Evolutionary conservation across 306 rosid genomes (phyloP).

Genomic region (Castanea crenata): DNA sequence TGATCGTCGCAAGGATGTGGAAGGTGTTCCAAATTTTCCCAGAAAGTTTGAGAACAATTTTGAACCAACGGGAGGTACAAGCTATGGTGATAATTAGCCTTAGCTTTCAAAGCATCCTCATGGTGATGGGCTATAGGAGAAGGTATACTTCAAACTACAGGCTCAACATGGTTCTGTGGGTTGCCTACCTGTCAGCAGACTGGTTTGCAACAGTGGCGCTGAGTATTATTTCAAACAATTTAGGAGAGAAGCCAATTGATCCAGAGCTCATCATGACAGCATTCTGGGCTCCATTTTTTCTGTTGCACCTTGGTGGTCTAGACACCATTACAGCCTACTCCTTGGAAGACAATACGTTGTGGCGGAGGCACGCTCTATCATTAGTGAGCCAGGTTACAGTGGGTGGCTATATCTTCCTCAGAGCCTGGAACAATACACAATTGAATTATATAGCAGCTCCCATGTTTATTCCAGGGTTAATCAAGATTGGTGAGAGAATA

Average conservation of each 20-base stretch:
- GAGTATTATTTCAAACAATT: not conserved
- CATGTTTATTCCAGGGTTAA: constrained; percentile 3
- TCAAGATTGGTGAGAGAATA: not conserved
- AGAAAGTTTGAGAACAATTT: not conserved
- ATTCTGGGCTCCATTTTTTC: constrained; percentile 4
- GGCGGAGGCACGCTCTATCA: constrained; percentile 4
- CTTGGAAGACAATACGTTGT: not conserved
- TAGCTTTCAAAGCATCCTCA: constrained; percentile 3
- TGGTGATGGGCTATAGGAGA: constrained; percentile 3
- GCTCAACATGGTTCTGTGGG: not conserved
- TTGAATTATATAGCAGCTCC: not conserved
- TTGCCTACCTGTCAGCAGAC: constrained; percentile 5
- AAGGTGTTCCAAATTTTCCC: not conserved
- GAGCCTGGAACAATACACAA: not conserved
- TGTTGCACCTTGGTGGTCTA: too few species aligned
- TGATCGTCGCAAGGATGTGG: not conserved
- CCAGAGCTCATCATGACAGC: not conserved
- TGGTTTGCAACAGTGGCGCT: not conserved
- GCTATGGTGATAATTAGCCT: constrained; percentile 4
- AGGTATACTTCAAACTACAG: not conserved
- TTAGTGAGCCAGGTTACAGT: not conserved
- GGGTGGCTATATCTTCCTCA: not conserved
- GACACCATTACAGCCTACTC: too few species aligned
- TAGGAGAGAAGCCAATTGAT: not conserved
- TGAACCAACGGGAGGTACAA: constrained; percentile 15